Conservation (phyloP, 2,329 filamentous ascomycete genomes). For the Remersonia thermophila region DNA sequence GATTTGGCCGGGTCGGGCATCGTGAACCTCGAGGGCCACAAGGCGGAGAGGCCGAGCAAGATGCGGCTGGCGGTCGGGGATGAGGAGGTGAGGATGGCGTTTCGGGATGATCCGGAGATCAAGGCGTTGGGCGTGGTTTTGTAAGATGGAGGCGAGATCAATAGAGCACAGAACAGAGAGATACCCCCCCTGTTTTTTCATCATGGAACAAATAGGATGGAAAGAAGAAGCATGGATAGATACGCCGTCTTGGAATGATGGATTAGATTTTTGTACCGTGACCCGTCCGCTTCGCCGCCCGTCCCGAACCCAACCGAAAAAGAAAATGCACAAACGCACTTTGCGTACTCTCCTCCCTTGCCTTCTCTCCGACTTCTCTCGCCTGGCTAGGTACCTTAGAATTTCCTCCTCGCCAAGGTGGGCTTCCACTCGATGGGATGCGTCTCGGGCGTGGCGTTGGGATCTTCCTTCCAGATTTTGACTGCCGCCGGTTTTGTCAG, state of each 20-base stretch:
- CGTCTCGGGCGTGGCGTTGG: constrained; percentile 77
- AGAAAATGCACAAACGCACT: no score
- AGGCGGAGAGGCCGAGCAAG: constrained; percentile 76
- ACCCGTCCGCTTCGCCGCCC: no score
- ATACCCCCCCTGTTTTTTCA: not conserved
- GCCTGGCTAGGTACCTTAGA: no score
- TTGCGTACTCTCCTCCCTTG: no score
- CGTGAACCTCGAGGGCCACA: constrained; percentile 67
- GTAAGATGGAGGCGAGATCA: constrained; percentile 15
- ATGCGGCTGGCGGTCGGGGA: constrained; percentile 76
- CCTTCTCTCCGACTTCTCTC: no score
- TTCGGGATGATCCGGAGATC: constrained; percentile 79
- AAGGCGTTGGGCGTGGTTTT: constrained; percentile 52
- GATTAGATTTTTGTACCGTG: not conserved
- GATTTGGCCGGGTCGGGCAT: constrained; percentile 82
- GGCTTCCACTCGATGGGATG: constrained; percentile 92
- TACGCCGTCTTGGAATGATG: not conserved
- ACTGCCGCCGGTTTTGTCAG: constrained; percentile 40
- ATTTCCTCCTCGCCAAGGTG: constrained; percentile 64
- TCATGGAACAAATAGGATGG: not conserved
- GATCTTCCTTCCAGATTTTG: constrained; percentile 95
- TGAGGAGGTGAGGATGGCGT: constrained; percentile 79
- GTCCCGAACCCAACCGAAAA: no score
- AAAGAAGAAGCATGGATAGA: constrained; percentile 1
- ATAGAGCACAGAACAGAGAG: constrained; percentile 5